Percentiles rank a stretch among this genome's conserved stretches.
Evolutionary conservation across 176 grass and related monocot genomes (phyloP).

Genomic region (Triticum turgidum): DNA sequence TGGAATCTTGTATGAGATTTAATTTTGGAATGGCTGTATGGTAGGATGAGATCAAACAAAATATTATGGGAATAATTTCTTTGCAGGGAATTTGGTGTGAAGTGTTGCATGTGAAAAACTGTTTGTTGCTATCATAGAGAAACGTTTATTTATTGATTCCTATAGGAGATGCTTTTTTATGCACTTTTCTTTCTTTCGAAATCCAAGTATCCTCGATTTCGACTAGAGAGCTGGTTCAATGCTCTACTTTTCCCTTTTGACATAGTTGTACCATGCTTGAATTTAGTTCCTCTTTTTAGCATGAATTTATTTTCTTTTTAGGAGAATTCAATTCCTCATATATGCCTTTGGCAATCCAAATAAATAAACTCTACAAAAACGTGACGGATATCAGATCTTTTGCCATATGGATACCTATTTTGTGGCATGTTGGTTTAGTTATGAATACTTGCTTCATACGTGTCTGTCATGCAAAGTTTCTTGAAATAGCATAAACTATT

Average conservation of each 20-base stretch:
- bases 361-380: not conserved
- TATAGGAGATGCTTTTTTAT: not conserved
- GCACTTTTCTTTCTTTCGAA: too few relatives aligned
- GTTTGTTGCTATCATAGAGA: not conserved
- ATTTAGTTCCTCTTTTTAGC: not conserved
- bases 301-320: not conserved
- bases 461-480: not conserved
- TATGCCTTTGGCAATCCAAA: not conserved
- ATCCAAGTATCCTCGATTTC: too few relatives aligned
- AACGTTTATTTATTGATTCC: not conserved
- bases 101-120: not conserved
- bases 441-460: not conserved
- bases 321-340: too few relatives aligned
- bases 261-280: not conserved
- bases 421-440: not conserved
- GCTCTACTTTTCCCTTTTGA: too few relatives aligned
- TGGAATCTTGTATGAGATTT: not conserved
- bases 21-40: not conserved
- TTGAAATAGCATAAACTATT: not conserved
- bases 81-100: not conserved
- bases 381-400: too few relatives aligned
- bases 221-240: not conserved
- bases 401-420: not conserved
- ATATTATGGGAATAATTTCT: not conserved
- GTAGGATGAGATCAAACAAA: not conserved